Base-by-base conservation (phyloP, 768 basidiomycete genomes). In the Amanita pallidorosea region DNA sequence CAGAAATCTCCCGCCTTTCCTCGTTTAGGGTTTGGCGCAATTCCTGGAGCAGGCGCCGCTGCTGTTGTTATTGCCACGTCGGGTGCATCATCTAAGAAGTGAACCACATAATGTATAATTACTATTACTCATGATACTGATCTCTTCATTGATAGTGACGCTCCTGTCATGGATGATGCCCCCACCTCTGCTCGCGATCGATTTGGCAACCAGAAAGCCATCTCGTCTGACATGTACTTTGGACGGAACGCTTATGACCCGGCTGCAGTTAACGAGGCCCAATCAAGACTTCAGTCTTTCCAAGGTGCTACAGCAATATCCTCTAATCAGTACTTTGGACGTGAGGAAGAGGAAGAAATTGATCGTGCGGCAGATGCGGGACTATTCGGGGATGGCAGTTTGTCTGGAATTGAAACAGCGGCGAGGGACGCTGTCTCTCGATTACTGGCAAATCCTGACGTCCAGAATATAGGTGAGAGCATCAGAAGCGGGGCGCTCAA, bases 181-280 rank as follows among this genome's bases (percentile, higher is more conserved):
- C 81, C 83, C 0, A 92, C 81, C 4, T 79, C 78, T 15, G 95
- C 96, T 1, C 81, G 93, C 52, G 86, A 94, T 7, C 90, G 88
- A 59, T 99, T 98, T 64, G 89, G 91, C 2, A 65, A 61, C 53
- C 96, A 98, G 64, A 99, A 97, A 63, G 92, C 80, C 49, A 99
- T 99, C 64, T 97, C 94, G 5, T 95, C 92, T 3, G 96, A 98
- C 61, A 92, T 93, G 88, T 97, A 85, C 72, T 98, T 98, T 63
- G 91, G 85, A 20, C 79, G 95, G 37, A 86, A 87, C 45, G 65
- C 81, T 18, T 97, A 96, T 67, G 94, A 98, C 61, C 80, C 89
- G 2, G 60, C 64, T 34, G 73, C 80, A 3, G 60, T 77, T 37
- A 67, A 72, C 42, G 92, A 97, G 67, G 93, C 93, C 5, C 86